Evolutionary conservation across 2,329 filamentous ascomycete genomes (phyloP).

Genomic region (Verticillium zaregamsianum): DNA sequence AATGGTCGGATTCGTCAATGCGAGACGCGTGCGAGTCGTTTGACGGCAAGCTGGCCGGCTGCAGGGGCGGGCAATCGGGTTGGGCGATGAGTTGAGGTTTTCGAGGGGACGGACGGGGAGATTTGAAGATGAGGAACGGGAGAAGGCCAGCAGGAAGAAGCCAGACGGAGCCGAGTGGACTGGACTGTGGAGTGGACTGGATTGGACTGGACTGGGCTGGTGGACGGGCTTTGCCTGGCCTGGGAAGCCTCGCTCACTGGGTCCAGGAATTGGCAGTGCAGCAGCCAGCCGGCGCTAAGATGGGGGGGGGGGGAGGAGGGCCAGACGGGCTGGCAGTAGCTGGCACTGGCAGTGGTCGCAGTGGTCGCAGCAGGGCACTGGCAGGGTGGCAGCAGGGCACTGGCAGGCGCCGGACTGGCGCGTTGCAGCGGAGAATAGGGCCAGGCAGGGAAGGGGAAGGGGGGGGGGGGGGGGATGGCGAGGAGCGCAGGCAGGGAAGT

Average conservation of each 20-base stretch:
- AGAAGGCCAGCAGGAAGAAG: not conserved
- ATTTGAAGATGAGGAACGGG: constrained; percentile 5
- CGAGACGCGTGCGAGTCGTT: not conserved
- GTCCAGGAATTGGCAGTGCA: constrained; percentile 3
- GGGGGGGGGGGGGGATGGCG: not conserved
- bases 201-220: no score
- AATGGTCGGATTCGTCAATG: constrained; percentile 2
- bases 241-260: not conserved
- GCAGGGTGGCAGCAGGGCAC: not conserved
- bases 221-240: no score
- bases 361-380: not conserved
- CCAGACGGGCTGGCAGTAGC: not conserved
- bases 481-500: not conserved
- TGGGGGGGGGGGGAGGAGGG: not conserved
- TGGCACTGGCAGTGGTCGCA: not conserved
- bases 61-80: not conserved
- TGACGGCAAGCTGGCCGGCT: not conserved
- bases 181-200: constrained; percentile 1
- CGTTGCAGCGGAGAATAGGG: not conserved
- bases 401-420: not conserved
- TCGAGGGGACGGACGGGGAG: not conserved
- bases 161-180: constrained; percentile 2
- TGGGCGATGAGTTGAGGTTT: constrained; percentile 1
- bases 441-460: not conserved
- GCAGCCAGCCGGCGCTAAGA: not conserved